Conservation (phyloP, 352 stramenopile genomes). For the Blastocystis sp. region DNA sequence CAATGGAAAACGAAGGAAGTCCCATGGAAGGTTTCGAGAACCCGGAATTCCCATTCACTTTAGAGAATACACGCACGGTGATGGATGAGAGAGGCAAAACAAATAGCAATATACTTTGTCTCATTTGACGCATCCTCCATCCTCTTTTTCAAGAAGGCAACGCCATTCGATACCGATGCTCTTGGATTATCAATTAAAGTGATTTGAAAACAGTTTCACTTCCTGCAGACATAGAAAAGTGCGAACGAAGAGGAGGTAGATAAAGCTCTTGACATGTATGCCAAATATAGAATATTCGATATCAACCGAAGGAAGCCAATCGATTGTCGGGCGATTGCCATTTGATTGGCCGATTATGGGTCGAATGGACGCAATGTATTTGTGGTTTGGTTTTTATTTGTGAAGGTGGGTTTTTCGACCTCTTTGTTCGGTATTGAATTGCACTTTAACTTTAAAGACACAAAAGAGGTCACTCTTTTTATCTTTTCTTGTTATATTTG, state of each 20-base stretch:
- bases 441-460: slow-evolving; percentile 5
- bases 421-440: not conserved
- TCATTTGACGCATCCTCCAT: no score
- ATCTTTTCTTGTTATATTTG: slow-evolving; percentile 56
- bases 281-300: not conserved
- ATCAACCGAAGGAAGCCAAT: not conserved
- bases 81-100: no score
- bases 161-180: no score
- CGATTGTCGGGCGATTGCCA: not conserved
- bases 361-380: slow-evolving; percentile 18
- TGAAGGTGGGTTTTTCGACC: slow-evolving; percentile 34
- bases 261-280: not conserved
- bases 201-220: not conserved
- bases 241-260: not conserved
- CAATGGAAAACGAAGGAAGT: no score
- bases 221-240: not conserved
- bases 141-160: no score
- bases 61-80: no score
- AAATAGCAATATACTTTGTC: no score
- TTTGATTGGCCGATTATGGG: not conserved
- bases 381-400: not conserved
- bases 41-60: no score
- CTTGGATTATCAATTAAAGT: no score
- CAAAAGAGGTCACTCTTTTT: slow-evolving; percentile 21
- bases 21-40: no score